A percentile compares a stretch with the other conserved stretches of the same genome.
phyloP scores from a whole-genome alignment of 108 stramenopile species.

The Nannochloropsis salina region DNA sequence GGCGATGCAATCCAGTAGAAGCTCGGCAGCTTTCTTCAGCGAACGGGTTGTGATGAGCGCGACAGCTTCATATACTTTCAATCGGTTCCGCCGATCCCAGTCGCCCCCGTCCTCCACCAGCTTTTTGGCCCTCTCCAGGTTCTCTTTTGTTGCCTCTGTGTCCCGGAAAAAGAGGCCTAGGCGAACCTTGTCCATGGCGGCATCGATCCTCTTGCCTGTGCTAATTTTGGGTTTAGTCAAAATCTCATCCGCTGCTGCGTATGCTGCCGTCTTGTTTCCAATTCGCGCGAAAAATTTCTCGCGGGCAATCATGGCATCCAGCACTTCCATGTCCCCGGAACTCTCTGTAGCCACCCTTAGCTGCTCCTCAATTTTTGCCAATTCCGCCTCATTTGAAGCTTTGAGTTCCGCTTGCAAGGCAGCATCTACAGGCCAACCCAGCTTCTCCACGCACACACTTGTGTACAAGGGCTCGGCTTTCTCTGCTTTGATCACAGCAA shows the following conservation, averaged over 20 bases:
- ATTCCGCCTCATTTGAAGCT: conserved; percentile 30
- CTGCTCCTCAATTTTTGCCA: conserved; percentile 27
- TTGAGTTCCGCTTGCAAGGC: conserved; percentile 28
- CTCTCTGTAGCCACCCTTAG: conserved; percentile 71
- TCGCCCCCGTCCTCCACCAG: conserved; percentile 70
- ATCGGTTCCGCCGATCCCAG: conserved; percentile 98
- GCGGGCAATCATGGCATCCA: conserved; percentile 73
- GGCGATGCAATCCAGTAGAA: conserved; percentile 83
- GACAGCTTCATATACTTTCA: conserved; percentile 75
- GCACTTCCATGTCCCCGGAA: conserved; percentile 95
- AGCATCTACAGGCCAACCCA: conserved; percentile 29
- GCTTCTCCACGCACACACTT: conserved; percentile 1
- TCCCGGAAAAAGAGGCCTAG: conserved; percentile 77
- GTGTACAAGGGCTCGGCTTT: conserved; percentile 35
- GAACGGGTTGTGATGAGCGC: conserved; percentile 69
- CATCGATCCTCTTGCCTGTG: conserved; percentile 93
- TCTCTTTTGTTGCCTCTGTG: conserved; percentile 55
- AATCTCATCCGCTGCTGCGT: conserved; percentile 72
- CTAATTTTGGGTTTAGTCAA: conserved; percentile 74
- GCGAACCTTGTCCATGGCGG: conserved; percentile 76
- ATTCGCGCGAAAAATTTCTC: conserved; percentile 81
- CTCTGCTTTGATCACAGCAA: neutral
- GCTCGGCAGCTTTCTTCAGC: conserved; percentile 68
- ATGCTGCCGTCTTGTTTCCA: conserved; percentile 66
- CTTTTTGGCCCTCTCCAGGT: conserved; percentile 54